Evolutionary conservation across 306 rosid genomes (phyloP), one percentile per base, ranked within the genome.

Genomic region (Alnus glutinosa): DNA sequence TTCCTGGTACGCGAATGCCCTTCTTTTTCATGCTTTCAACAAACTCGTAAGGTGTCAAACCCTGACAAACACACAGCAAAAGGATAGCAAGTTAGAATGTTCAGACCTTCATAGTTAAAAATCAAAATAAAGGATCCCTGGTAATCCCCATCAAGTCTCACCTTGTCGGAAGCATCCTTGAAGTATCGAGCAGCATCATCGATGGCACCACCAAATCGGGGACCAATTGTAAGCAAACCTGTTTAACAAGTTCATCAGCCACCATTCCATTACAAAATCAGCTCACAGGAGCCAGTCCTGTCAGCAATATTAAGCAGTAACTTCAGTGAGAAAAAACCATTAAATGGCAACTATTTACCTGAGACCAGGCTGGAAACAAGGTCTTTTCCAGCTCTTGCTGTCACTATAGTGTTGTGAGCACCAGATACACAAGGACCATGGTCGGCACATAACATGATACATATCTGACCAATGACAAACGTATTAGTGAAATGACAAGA

Each of bases 361-460:
- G 98, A 87, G 79, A 95, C 99, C 52, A 93, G 98, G 78, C 99
- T 83, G 55, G 98, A 95, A 80, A 95, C 98, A 75, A 95, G 97
- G 81, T 95, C 98, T 90, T 95, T 95, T 82, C 99, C 98, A 70
- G 99, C 99, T 86, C 99, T 91, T 48, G 98, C 98, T 11, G 99
- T 96, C 70, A 96, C 99, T 55, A 96, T 93, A 75, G 99, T 81
- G 87, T 96, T 96, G 84, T 96, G 99, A 81, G 99, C 99, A 77
- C 99, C 99, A 75, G 99, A 96, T 75, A 93, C 97, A 63, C 98
- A 96, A 12, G 99, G 99, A 87, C 99, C 99, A 71, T 96, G 99
- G 86, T 96, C 98, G 50, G 99, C 98, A 87, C 99, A 96, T 70
- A 96, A 84, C 97, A 96, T 96, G 83, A 96, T 85, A 73, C 98